Percentiles rank a stretch among this genome's conserved stretches.
These are phyloP conservation scores for Vinca minor DNA, from an alignment of 257 asterid species.

Conservation along the genomic window DNA sequence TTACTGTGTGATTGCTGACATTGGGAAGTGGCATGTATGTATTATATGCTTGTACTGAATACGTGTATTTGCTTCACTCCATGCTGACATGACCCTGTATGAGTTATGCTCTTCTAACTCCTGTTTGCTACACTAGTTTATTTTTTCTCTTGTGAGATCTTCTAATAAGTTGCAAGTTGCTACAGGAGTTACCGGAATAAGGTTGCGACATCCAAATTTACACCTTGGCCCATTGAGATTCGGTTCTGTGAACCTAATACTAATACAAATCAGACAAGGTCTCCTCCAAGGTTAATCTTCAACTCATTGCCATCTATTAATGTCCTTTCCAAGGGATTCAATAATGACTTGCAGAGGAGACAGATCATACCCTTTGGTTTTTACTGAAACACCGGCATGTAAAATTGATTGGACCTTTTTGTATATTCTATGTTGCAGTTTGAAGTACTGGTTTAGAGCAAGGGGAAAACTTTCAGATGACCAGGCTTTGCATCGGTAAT, in stretches of 20 bases:
- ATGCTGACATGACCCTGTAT: neutral
- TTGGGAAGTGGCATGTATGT: neutral
- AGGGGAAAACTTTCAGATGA: slow-evolving; percentile 86
- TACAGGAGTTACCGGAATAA: slow-evolving; percentile 79
- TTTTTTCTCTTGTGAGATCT: neutral
- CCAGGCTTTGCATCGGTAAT: slow-evolving; percentile 84
- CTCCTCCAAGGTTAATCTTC: slow-evolving; percentile 74
- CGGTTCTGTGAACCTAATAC: slow-evolving; percentile 74
- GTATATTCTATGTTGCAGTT: slow-evolving; percentile 35
- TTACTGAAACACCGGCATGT: neutral
- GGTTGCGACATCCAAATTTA: slow-evolving; percentile 57
- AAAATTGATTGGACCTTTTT: slow-evolving; percentile 1
- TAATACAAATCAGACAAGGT: slow-evolving; percentile 51
- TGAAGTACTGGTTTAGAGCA: slow-evolving; percentile 93
- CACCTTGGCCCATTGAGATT: slow-evolving; percentile 91
- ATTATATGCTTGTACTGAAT: neutral
- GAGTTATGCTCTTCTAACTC: neutral
- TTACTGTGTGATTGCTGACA: no score
- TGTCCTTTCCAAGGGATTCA: slow-evolving; percentile 17
- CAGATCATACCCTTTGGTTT: neutral
- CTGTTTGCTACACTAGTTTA: neutral
- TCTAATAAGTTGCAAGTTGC: slow-evolving; percentile 13
- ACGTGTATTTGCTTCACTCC: neutral
- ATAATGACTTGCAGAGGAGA: slow-evolving; percentile 14
- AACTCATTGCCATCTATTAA: slow-evolving; percentile 10